Evolutionary conservation across 2,329 filamentous ascomycete genomes (phyloP).

Genomic region (Arachnomyces sp.): DNA sequence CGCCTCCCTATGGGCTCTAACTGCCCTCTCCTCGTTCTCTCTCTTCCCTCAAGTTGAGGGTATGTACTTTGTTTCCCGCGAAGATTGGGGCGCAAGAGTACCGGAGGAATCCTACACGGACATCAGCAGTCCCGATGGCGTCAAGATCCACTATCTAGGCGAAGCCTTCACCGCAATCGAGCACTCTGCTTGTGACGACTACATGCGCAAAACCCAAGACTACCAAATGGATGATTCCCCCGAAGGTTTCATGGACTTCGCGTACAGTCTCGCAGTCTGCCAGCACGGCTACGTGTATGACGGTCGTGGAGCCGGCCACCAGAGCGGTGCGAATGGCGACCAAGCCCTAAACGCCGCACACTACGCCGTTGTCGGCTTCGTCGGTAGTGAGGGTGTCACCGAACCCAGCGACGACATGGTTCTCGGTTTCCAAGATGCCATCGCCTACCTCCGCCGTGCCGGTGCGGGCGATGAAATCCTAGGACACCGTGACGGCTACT

Average conservation of each 20-base stretch:
- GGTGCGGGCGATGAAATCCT: constrained; percentile 4
- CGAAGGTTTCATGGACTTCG: constrained; percentile 3
- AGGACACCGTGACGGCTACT: constrained; percentile 4
- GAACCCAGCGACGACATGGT: constrained; percentile 1
- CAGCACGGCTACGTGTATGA: constrained; percentile 7
- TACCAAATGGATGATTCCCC: constrained; percentile 1
- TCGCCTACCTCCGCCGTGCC: constrained; percentile 3
- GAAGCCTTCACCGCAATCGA: background rate
- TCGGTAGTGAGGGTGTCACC: constrained; percentile 1
- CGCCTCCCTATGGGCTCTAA: constrained; percentile 1
- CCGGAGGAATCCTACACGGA: background rate
- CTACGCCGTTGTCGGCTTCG: constrained; percentile 2
- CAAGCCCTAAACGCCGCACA: constrained; percentile 1
- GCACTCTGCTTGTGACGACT: constrained; percentile 4
- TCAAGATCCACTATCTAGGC: constrained; percentile 7
- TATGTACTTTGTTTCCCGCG: constrained; percentile 5
- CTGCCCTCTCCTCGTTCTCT: constrained; percentile 1
- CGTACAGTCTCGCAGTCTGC: constrained; percentile 8
- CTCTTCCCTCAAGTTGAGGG: constrained; percentile 2
- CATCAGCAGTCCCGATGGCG: background rate
- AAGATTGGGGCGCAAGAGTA: constrained; percentile 2
- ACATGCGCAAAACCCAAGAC: constrained; percentile 1
- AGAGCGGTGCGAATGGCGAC: constrained; percentile 4
- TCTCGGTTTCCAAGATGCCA: constrained; percentile 5
- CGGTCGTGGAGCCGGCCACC: background rate